A percentile compares a stretch with the other conserved stretches of the same genome.
Conservation (phyloP, 805 yeast species). For the Sporopachydermia lactativora region DNA sequence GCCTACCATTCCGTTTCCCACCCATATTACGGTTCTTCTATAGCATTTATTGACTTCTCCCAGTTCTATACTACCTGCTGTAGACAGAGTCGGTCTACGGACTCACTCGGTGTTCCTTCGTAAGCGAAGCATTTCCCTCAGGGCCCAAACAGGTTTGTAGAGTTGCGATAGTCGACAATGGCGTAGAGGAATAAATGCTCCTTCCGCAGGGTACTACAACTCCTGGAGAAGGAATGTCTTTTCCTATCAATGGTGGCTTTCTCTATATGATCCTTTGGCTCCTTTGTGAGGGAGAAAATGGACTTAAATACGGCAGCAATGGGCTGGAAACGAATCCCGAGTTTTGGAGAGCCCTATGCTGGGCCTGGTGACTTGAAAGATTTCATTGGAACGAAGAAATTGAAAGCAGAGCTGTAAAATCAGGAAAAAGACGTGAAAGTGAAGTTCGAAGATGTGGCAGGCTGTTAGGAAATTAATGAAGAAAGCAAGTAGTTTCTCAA, state of each 20-base stretch:
- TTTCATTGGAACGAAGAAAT: constrained; percentile 63
- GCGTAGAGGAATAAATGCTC: constrained; percentile 56
- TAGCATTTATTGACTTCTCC: constrained; percentile 24
- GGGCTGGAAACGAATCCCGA: constrained; percentile 30
- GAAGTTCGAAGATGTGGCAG: constrained; percentile 83
- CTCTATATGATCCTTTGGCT: constrained; percentile 79
- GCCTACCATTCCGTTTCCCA: no score
- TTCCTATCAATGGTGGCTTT: constrained; percentile 41
- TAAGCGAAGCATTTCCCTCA: constrained; percentile 57
- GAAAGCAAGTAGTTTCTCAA: constrained; percentile 93
- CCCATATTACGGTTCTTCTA: no score
- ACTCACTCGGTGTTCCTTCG: constrained; percentile 70
- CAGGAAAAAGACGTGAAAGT: constrained; percentile 74
- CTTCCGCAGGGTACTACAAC: constrained; percentile 28
- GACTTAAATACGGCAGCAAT: constrained; percentile 53
- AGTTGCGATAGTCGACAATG: constrained; percentile 59
- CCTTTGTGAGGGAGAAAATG: constrained; percentile 78
- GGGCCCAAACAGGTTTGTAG: constrained; percentile 67
- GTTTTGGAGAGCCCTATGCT: constrained; percentile 24
- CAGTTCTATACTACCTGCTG: constrained; percentile 18
- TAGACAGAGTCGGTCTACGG: constrained; percentile 9
- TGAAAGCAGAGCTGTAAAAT: constrained; percentile 68
- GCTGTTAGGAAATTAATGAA: constrained; percentile 87
- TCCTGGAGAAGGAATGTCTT: constrained; percentile 19
- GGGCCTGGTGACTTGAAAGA: constrained; percentile 51